Conservation (phyloP, 2,329 filamentous ascomycete genomes). For the Aspergillus novofumigatus region DNA sequence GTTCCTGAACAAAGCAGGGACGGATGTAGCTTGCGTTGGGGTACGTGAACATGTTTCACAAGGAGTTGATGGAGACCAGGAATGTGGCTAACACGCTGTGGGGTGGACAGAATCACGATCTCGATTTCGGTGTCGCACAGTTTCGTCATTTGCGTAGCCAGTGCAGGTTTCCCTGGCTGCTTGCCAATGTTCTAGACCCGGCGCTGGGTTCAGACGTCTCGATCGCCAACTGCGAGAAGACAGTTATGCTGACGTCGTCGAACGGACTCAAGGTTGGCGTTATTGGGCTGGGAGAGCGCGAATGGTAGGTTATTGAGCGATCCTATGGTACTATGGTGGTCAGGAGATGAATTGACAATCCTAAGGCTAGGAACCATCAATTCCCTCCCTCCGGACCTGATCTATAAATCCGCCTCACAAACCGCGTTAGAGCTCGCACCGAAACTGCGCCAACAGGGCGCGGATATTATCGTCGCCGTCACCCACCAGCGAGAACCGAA, state of each 20-base stretch:
- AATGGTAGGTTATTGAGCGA: slow-evolving; percentile 54
- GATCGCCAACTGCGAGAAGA: slow-evolving; percentile 71
- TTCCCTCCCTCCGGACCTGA: slow-evolving; percentile 71
- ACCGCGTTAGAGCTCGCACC: slow-evolving; percentile 75
- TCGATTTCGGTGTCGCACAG: slow-evolving; percentile 84
- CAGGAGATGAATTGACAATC: slow-evolving; percentile 1
- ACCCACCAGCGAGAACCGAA: slow-evolving; percentile 87
- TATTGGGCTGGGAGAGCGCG: slow-evolving; percentile 78
- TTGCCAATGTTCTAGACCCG: slow-evolving; percentile 83
- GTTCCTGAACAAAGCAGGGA: slow-evolving; percentile 71
- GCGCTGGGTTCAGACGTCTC: slow-evolving; percentile 70
- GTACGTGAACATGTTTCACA: slow-evolving; percentile 46
- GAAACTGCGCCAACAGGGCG: slow-evolving; percentile 67
- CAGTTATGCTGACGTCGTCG: slow-evolving; percentile 70
- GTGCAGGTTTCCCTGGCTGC: slow-evolving; percentile 83
- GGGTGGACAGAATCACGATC: slow-evolving; percentile 69
- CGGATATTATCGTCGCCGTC: slow-evolving; percentile 76
- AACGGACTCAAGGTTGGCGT: slow-evolving; percentile 84
- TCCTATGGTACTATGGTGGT: too few species aligned
- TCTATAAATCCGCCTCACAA: slow-evolving; percentile 73
- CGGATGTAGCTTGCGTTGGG: slow-evolving; percentile 76
- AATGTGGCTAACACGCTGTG: slow-evolving; percentile 7
- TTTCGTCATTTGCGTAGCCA: slow-evolving; percentile 68
- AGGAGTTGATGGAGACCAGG: neutral
- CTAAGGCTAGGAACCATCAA: slow-evolving; percentile 76